A percentile compares a stretch with the other conserved stretches of the same genome.
Evolutionary conservation across 208 protist genomes (phyloP).

Genomic region (Leptomonas seymouri): DNA sequence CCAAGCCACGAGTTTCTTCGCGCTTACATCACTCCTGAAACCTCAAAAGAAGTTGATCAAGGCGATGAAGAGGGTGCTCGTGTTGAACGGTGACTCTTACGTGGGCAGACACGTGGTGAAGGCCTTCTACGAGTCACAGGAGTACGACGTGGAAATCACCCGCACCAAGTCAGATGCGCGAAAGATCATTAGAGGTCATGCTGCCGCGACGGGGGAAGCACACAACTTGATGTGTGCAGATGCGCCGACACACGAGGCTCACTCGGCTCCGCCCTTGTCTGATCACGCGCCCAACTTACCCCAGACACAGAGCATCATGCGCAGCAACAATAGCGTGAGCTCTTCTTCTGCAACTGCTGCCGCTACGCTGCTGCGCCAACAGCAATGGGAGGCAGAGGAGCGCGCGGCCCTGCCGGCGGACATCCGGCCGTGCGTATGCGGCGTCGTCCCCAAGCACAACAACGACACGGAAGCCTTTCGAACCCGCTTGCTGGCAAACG

Average conservation of each 20-base stretch:
- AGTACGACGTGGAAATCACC: slow-evolving; percentile 84
- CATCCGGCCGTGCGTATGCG: slow-evolving; percentile 49
- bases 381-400: slow-evolving; percentile 16
- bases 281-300: neutral
- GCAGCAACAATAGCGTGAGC: no score
- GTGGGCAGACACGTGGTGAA: slow-evolving; percentile 70
- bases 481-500: slow-evolving; percentile 63
- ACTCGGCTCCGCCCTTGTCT: neutral
- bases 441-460: slow-evolving; percentile 72
- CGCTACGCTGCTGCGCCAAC: neutral
- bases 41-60: neutral
- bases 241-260: neutral
- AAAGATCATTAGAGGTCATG: neutral
- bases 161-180: slow-evolving; percentile 34
- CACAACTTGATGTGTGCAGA: slow-evolving; percentile 5
- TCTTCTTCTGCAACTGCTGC: neutral
- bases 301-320: no score
- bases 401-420: slow-evolving; percentile 33
- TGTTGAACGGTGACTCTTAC: slow-evolving; percentile 84
- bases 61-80: slow-evolving; percentile 73
- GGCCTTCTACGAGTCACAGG: slow-evolving; percentile 60
- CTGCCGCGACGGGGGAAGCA: neutral
- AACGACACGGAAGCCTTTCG: slow-evolving; percentile 68
- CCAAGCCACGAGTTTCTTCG: no score
- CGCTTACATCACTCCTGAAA: no score